Base-by-base conservation (phyloP, 2,329 filamentous ascomycete genomes). In the Neophaeococcomyces aloes region DNA sequence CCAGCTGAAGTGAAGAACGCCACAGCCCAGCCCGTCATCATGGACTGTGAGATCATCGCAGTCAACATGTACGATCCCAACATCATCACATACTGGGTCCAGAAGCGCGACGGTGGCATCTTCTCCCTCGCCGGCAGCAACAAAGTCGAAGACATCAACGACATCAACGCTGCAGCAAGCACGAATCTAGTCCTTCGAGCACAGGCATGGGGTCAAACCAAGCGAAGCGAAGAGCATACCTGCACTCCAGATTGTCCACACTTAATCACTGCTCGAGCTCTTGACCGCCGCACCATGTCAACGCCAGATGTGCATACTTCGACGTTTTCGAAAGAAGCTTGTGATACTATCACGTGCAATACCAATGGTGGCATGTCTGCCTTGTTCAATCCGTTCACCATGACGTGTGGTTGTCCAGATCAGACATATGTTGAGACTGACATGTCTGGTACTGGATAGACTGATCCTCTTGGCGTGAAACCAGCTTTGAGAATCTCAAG, bases 11-110 rank as follows among this genome's bases (percentile, higher is more conserved):
- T 53, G 14, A 36, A 48, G n/a, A 46, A 52, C 44, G 46, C 48
- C 7, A 47, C 46, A 19, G 35, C 45, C 41, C 42, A 51, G 34
- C 43, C 46, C n/a, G 35, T 38, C 17, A 32, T 51, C 39, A 46
- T 50, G 17, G 51, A 53, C 38, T 53, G 53, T 44, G 31, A 46
- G 30, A 45, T 51, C 45, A 50, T 55, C 17, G 53, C 53, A 23
- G 47, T 53, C 34, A 55, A 53, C 40, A 50, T 55, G 46, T 53
- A 55, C 36, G 39, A 33, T 33, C 51, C 51, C 2, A 38, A 48
- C 19, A 38, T 52, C 29, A 45, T 51, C 44, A 55, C 35, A 6
- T 52, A 48, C 31, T 53, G 48, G 48, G 46, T 55, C 18, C 50
- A 50, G 41, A 53, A 49, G 31, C 29, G 19, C 2, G 44, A 51